Evolutionary conservation across 176 grass and related monocot species (phyloP).

Genomic region (Chrysopogon serrulatus): DNA sequence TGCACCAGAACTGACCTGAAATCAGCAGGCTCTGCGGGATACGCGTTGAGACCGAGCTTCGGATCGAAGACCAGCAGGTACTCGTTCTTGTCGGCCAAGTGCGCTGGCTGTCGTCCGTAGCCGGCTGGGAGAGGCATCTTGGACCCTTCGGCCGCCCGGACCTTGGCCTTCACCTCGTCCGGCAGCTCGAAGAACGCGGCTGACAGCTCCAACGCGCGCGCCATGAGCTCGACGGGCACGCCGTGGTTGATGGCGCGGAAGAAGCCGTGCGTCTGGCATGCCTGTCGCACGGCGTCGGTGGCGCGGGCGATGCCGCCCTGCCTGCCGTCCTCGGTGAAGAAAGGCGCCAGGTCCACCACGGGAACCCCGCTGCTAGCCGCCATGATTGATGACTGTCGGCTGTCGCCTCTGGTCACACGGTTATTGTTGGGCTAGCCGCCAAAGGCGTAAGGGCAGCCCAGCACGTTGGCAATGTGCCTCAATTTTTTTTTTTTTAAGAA

Average conservation of each 20-base stretch:
- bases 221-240: constrained; percentile 10
- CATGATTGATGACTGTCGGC: not conserved
- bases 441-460: no score
- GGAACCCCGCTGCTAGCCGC: not conserved
- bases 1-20: constrained; percentile 28
- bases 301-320: not conserved
- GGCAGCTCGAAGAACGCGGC: constrained; percentile 28
- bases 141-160: not conserved
- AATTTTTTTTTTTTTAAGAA: no score
- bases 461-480: no score
- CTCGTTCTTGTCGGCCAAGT: constrained; percentile 43
- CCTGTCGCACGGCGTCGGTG: constrained; percentile 7
- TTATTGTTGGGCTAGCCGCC: no score
- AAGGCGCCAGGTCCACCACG: constrained; percentile 24
- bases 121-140: not conserved
- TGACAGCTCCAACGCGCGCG: constrained; percentile 17
- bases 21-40: not conserved
- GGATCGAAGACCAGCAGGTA: constrained; percentile 24
- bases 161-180: constrained; percentile 33
- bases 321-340: not conserved
- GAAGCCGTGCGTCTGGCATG: constrained; percentile 30
- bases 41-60: constrained; percentile 12
- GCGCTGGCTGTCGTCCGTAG: constrained; percentile 26
- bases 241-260: constrained; percentile 47
- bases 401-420: not conserved